phyloP scores from a whole-genome alignment of 2,329 filamentous ascomycete genomes.

The Torrubiellomyces zombiae region DNA sequence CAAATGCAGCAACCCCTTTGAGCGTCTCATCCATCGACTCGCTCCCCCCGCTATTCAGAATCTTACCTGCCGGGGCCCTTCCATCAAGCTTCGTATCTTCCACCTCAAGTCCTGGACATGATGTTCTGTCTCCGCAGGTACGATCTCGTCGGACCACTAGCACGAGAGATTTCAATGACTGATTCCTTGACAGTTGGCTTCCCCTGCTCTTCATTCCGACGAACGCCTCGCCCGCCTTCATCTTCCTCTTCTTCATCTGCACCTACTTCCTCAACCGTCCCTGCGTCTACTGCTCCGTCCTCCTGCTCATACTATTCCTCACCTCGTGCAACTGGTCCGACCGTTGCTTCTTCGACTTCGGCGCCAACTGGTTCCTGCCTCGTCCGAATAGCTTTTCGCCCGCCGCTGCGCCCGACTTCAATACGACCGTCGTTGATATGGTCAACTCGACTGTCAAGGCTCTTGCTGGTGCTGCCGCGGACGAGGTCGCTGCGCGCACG shows the following conservation, averaged over 20 bases:
- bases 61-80: too few relatives aligned
- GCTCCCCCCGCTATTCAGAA: background rate
- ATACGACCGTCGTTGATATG: slow-evolving; percentile 33
- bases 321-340: slow-evolving; percentile 84
- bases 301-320: slow-evolving; percentile 86
- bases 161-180: background rate
- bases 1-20: too few relatives aligned
- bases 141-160: slow-evolving; percentile 4
- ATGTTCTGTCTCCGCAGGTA: slow-evolving; percentile 52
- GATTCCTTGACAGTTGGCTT: slow-evolving; percentile 54
- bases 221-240: slow-evolving; percentile 70
- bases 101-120: background rate
- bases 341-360: slow-evolving; percentile 84
- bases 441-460: slow-evolving; percentile 55
- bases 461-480: slow-evolving; percentile 48
- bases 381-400: slow-evolving; percentile 27
- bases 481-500: slow-evolving; percentile 37
- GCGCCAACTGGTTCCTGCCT: slow-evolving; percentile 86
- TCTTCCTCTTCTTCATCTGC: slow-evolving; percentile 77
- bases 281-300: slow-evolving; percentile 93
- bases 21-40: too few relatives aligned
- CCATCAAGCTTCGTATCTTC: too few relatives aligned
- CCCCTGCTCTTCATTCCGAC: slow-evolving; percentile 79
- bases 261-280: slow-evolving; percentile 94
- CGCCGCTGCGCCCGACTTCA: slow-evolving; percentile 19